These are phyloP conservation scores for Penicillium sp. DNA, from an alignment of 2,329 filamentous ascomycete species.

Conservation along the genomic window DNA sequence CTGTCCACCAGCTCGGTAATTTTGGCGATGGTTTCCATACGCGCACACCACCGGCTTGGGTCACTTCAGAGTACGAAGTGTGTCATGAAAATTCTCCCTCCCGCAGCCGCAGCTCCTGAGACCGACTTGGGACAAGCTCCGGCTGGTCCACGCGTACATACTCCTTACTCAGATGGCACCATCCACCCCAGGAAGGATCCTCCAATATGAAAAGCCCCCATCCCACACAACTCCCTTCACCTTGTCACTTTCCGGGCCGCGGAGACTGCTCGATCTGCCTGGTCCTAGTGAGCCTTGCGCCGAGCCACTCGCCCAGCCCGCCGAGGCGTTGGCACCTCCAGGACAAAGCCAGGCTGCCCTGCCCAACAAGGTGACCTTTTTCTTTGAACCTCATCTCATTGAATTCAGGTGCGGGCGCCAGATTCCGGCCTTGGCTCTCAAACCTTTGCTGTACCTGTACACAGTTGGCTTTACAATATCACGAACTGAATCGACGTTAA, in stretches of 20 bases:
- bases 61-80: not conserved
- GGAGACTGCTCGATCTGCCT: not conserved
- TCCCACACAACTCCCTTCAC: not conserved
- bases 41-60: too few species aligned
- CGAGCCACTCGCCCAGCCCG: slow-evolving; percentile 24
- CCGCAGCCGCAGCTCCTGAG: not conserved
- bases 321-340: slow-evolving; percentile 23
- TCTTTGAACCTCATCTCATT: not conserved
- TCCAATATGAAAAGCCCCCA: not conserved
- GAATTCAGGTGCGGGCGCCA: not conserved
- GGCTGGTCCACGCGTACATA: not conserved
- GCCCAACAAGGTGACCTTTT: not conserved
- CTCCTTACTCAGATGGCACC: not conserved
- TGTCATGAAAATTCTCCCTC: not conserved
- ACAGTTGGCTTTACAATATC: slow-evolving; percentile 2
- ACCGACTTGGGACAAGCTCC: not conserved
- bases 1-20: not conserved
- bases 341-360: not conserved
- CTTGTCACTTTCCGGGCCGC: slow-evolving; percentile 2
- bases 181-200: not conserved
- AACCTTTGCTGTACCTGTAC: not conserved
- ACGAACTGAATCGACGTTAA: not conserved
- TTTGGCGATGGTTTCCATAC: not conserved
- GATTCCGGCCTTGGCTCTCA: not conserved
- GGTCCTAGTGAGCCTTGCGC: slow-evolving; percentile 3